Conservation (phyloP, 306 rosid genomes). For the Parietaria judaica region DNA sequence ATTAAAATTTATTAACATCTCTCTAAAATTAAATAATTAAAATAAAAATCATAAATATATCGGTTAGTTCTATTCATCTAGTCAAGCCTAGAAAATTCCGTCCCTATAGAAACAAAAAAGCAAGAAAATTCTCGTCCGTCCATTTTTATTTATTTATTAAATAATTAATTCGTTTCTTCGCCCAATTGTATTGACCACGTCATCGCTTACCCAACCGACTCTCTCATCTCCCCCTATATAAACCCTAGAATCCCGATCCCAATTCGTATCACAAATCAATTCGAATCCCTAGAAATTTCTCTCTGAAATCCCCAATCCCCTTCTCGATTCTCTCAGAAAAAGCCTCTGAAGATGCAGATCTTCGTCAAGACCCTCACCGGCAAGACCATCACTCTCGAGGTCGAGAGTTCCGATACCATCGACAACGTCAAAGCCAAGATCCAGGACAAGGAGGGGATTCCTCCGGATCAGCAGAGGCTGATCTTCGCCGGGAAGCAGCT, state of each 20-base stretch:
- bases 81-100: not conserved
- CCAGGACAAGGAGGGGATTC: slow-evolving; percentile 32
- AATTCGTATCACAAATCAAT: too few species aligned
- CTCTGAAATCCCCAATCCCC: too few species aligned
- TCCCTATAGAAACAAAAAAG: not conserved
- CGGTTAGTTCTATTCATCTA: not conserved
- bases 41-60: too few species aligned
- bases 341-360: slow-evolving; percentile 20
- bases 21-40: too few species aligned
- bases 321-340: not conserved
- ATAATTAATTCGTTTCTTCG: not conserved
- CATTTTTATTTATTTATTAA: not conserved
- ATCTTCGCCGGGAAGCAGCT: slow-evolving; percentile 35
- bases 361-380: slow-evolving; percentile 21
- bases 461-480: slow-evolving; percentile 26
- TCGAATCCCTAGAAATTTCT: too few species aligned
- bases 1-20: too few species aligned
- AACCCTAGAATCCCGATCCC: not conserved
- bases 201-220: not conserved
- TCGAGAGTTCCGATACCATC: slow-evolving; percentile 24
- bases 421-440: slow-evolving; percentile 10
- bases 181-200: not conserved
- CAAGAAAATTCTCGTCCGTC: not conserved
- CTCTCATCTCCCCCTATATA: slow-evolving; percentile 2
- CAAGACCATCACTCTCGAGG: slow-evolving; percentile 32